Base-by-base conservation (phyloP, 169 alveolate species). In the Plasmodium sp. region DNA sequence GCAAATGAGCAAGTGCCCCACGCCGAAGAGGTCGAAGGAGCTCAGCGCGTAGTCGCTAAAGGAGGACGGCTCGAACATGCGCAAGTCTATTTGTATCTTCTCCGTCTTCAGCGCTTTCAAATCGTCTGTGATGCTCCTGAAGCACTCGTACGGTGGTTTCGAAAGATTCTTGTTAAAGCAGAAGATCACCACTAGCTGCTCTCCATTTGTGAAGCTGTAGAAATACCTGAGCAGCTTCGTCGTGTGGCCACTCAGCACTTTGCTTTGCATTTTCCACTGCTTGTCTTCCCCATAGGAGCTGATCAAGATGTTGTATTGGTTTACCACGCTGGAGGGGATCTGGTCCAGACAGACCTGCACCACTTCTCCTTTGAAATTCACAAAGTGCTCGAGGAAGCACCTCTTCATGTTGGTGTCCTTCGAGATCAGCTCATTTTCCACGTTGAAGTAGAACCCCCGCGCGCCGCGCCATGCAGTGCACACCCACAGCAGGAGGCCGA, bases 1-100 rank as follows among this genome's bases (percentile, higher is more conserved):
- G 77, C 93, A 85, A n/a, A 85, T 75, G 16, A 85, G 85, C n/a
- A 85, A n/a, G 80, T 48, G 71, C 0, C 43, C 43, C n/a, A 48
- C 39, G 22, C 72, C 93, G 41, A 75, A 74, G 22, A 85, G 14
- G 0, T 85, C 86, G 16, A 74, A 77, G 6, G 33, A 16, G 31
- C 3, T 33, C 43, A 45, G 31, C 18, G 84, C 58, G 45, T 85
- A 85, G 33, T 85, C 93, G 33, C 16, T 39, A 22, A 85, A 48
- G 18, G 86, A 48, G n/a, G 71, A 77, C 5, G 81, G 58, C 22
- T 85, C 82, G 3, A 85, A 51, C 31, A 56, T n/a, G 0, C 9
- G 18, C 16, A 71, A 85, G 33, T 85, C 83, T 10, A 85, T 31
- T 4, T 7, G 3, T n/a, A 77, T 54, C 48, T 54, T 75, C 1